Evolutionary conservation across 495 filamentous ascomycete species (phyloP), one percentile per base, ranked within the genome.

Genomic region (Penicillium manginii): DNA sequence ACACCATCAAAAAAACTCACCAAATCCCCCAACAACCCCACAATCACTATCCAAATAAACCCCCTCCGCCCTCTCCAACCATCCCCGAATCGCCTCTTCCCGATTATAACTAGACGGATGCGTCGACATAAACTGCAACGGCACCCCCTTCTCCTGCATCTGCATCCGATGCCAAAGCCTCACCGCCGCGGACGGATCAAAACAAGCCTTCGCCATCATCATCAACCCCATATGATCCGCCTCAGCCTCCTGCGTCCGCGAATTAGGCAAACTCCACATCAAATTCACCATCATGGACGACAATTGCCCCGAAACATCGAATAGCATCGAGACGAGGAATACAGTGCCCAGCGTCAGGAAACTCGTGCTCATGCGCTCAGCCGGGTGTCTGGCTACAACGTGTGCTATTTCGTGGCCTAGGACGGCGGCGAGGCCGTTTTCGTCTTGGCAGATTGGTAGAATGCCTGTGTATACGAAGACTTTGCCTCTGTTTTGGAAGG

Each of bases 361-460:
- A 17, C 75, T 76, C 52, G 83, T 78, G 54, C 84, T 89, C 81
- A 96, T 82, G 10, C 86, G 77, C 73, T 98, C 93, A 2, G 82
- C 90, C 0, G 83, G 74, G 63, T 98, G 93, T 37, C 86, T 86
- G 2, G 92, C 92, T 1, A 96, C 76, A 37, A 91, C 90, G 67
- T 98, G 93, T n/a, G 91, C 91, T 57, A 98, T 96, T 76, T 97
- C 93, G 69, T 98, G 93, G 6, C 91, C 91, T 8, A 97, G 75
- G 1, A 97, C 89, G 3, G 91, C 84, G 14, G 93, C 93, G 17
- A 97, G 73, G 1, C 88, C 90, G 62, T 90, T 83, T 33, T 96
- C 90, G 51, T 80, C 84, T 42, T 76, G 54, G 47, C 89, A 90
- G 15, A 96, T 77, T 2, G 84, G 84, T 45, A 98, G 65, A 18